These are phyloP conservation scores for Phallus indusiatus DNA, from an alignment of 768 basidiomycete species.

Conservation along the genomic window DNA sequence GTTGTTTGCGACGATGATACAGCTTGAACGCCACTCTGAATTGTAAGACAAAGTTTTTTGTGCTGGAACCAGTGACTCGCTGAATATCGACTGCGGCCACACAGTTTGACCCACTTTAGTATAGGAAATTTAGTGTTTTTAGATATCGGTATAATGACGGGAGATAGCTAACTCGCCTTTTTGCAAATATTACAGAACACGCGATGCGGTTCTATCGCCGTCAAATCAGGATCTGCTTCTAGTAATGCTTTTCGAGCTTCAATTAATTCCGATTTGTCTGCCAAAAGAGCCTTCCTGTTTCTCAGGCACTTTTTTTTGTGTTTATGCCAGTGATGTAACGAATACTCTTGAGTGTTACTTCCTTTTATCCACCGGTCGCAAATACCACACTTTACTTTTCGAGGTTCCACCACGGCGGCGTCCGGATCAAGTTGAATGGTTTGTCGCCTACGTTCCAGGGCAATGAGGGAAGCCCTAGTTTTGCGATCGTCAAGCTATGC, in stretches of 20 bases:
- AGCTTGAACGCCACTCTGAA: background rate
- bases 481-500: background rate
- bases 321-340: constrained; percentile 75
- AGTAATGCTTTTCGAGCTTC: background rate
- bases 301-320: constrained; percentile 6
- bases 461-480: background rate
- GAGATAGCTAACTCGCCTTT: background rate
- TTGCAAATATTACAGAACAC: constrained; percentile 1
- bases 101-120: constrained; percentile 7
- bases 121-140: background rate
- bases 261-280: background rate
- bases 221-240: background rate
- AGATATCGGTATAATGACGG: background rate
- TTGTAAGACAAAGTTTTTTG: background rate
- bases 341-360: constrained; percentile 56
- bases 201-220: constrained; percentile 1
- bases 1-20: background rate
- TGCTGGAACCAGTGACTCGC: constrained; percentile 7
- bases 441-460: background rate
- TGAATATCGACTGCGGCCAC: constrained; percentile 5
- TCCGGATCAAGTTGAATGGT: background rate
- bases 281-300: background rate
- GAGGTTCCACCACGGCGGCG: constrained; percentile 3
- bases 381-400: constrained; percentile 1
- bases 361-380: constrained; percentile 8